Base-by-base conservation (phyloP, 495 filamentous ascomycete species). In the Penicillium desertorum region DNA sequence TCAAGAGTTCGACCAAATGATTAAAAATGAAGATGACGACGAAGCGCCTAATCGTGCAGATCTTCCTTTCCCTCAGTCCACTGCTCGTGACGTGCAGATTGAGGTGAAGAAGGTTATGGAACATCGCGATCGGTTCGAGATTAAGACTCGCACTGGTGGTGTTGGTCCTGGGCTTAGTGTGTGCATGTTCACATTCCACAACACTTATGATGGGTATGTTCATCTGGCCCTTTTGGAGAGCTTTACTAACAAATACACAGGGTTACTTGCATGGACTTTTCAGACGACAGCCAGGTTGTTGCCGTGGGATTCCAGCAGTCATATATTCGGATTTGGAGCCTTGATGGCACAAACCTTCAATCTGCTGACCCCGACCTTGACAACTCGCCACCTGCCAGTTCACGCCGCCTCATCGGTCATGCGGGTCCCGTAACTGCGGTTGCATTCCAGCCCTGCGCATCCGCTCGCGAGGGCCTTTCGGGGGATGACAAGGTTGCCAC, bases 151-250 rank as follows among this genome's bases (percentile, higher is more conserved):
- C 20, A 91, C 88, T 39, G 90, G 89, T 39, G 91, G 91, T 27
- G 79, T 89, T 48, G 90, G 90, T 7, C 84, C 90, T 45, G 88
- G 83, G 43, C 79, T 96, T 25, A 94, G 90, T 63, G 85, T 94
- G 11, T 90, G 86, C 79, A 96, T 98, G 88, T 96, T 91, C 64
- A 98, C 94, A 0, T 96, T 97, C 64, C 95, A 98, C 76, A 98
- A 98, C 69, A 96, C 90, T 7, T 83, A 88, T 56, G 90, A 96
- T 63, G 86, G 81, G 92, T 96, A 76, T 32, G 27, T 50, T 46
- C 12, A 16, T 50, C 7, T 8, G 37, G 19, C 39, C 12, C 1
- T 9, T 1, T 39, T 23, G 0, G 8, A 45, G 20, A 1, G 8
- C 23, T 32, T 27, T 55, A 57, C 66, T 79, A 54, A 78, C 34